Evolutionary conservation across 2,329 filamentous ascomycete genomes (phyloP), one percentile per base, ranked within the genome.

Genomic region (Colletotrichum magnum): DNA sequence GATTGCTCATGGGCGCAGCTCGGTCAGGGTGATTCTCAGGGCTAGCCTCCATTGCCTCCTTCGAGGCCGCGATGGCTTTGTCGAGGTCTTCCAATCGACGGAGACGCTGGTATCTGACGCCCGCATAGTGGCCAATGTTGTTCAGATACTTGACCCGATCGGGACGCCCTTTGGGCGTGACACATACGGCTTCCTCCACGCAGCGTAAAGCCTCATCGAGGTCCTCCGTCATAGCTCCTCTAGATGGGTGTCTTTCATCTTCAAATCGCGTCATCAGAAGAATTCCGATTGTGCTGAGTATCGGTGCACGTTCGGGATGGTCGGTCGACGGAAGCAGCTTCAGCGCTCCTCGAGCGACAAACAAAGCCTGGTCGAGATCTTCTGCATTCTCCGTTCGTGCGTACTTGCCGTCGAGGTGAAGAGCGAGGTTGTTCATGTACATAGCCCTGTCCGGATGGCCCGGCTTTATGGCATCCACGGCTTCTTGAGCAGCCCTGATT

Each of bases 91-190:
- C 5, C n/a, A 10, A 26, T 24, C 36, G 16, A 10, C 4, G 16
- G 1, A 16, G 36, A 1, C 12, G 36, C n/a, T 24, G 24, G 18
- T 57, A 57, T 43, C 36, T 66, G 10, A 58, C 47, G 18, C 62
- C 50, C n/a, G 62, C 13, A 10, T 6, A 36, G 24, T 26, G 51
- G 50, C 51, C 45, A 52, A 32, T 12, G 50, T 52, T 52, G 12
- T 57, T 50, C n/a, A 68, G 13, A 24, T 50, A 41, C 16, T 6
- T 41, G 6, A 28, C 18, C 45, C 50, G 39, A 48, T 41, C 36
- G 56, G 62, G 16, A 32, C 41, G 39, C 43, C 50, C 43, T 67
- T 51, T 53, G 32, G 59, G 53, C 3, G 53, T 57, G 36, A 36
- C 53, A 1, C 16, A 3, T 3, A 57, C 32, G 13, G 53, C 53